phyloP scores from a whole-genome alignment of 2,329 filamentous ascomycete genomes.

The Cladosporium austrohemisphaericum region DNA sequence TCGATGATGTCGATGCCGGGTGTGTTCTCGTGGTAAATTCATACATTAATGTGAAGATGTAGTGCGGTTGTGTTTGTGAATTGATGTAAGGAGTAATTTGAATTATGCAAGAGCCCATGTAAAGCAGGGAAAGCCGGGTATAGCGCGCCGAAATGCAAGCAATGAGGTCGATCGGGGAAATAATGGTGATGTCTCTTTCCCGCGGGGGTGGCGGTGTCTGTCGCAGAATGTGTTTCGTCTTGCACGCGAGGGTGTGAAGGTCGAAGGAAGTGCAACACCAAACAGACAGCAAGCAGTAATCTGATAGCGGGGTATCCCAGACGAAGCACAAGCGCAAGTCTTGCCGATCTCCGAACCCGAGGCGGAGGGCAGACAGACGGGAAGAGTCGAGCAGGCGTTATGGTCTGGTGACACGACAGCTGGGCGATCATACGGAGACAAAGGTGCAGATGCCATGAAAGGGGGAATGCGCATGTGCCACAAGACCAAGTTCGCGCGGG shows the following conservation, averaged over 20 bases:
- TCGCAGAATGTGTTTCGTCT: neutral
- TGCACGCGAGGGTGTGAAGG: neutral
- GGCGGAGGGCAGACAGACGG: neutral
- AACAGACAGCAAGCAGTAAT: conserved; percentile 1
- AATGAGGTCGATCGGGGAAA: neutral
- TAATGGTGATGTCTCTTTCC: neutral
- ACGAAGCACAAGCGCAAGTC: neutral
- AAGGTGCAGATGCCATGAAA: conserved; percentile 10
- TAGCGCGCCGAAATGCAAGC: conserved; percentile 13
- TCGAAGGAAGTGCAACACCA: neutral
- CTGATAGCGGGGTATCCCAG: neutral
- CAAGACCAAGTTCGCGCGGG: conserved; percentile 9
- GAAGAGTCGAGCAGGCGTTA: conserved; percentile 2
- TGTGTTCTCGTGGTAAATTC: conserved; percentile 8
- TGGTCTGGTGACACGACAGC: conserved; percentile 14
- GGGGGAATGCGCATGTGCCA: conserved; percentile 11
- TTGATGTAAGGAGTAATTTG: neutral
- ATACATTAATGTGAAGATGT: conserved; percentile 11
- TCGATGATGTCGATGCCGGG: neutral
- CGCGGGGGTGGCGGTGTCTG: neutral
- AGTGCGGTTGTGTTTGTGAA: neutral
- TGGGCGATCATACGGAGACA: conserved; percentile 9
- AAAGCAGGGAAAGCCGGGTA: conserved; percentile 2
- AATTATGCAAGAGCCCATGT: neutral
- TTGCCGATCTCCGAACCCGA: conserved; percentile 15